These are phyloP conservation scores for Vigna unguiculata DNA, from an alignment of 306 rosid genomes.

Conservation along the genomic window DNA sequence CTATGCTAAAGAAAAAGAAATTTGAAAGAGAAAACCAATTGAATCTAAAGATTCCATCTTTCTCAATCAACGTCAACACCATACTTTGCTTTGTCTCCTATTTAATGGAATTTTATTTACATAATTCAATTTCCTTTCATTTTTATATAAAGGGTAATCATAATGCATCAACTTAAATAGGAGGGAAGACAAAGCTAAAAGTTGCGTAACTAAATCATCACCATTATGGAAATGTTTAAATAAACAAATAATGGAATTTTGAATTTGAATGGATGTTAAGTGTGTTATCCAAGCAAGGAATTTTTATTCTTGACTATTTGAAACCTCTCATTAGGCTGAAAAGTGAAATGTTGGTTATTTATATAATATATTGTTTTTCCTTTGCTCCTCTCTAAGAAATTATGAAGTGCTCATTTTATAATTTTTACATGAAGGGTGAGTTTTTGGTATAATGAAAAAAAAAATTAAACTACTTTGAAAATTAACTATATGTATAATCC, in stretches of 20 bases:
- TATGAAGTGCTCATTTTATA: too few relatives aligned
- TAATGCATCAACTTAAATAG: constrained; percentile 42
- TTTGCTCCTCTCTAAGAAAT: too few relatives aligned
- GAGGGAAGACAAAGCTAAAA: constrained; percentile 35
- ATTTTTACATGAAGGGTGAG: too few relatives aligned
- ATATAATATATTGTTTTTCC: not conserved
- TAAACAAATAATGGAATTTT: not conserved
- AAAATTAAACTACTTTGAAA: too few relatives aligned
- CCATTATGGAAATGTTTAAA: constrained; percentile 20
- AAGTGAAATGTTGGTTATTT: not conserved
- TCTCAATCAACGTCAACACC: constrained; percentile 38
- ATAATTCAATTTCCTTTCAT: not conserved
- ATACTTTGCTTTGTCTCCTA: constrained; percentile 25
- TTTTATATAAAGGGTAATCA: constrained; percentile 32
- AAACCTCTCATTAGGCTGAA: constrained; percentile 14
- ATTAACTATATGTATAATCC: too few relatives aligned
- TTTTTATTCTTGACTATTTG: not conserved
- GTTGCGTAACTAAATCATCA: constrained; percentile 18
- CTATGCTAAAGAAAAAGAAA: constrained; percentile 13
- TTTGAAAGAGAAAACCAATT: constrained; percentile 24
- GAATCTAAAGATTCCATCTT: constrained; percentile 44
- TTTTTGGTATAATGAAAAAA: too few relatives aligned
- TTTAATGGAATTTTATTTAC: constrained; percentile 12
- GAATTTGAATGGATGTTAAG: constrained; percentile 23
- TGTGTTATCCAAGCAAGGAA: constrained; percentile 17